Base-by-base conservation (phyloP, 1,284 basidiomycete species). In the Sanguinoderma infundibulare region DNA sequence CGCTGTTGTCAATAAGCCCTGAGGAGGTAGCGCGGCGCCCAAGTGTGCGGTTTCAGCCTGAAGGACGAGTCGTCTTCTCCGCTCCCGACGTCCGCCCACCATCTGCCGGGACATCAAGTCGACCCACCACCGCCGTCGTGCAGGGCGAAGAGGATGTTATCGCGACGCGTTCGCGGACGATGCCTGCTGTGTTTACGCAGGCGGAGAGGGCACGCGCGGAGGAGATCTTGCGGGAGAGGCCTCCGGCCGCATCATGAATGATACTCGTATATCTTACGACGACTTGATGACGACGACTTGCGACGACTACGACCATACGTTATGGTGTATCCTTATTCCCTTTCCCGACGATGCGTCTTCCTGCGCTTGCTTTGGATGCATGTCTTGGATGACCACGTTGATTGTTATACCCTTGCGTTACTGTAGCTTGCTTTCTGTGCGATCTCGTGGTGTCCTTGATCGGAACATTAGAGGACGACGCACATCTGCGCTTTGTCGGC, bases 21-120 rank as follows among this genome's bases (percentile, higher is more conserved):
- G 20, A 52, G 3, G 65, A 60, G 1, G 35, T n/a, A 8, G 17
- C 57, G 20, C 58, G 63, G 5, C 47, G 51, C 17, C 40, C 61
- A 5, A 64, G 50, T n/a, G 56, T 67, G 39, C 65, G 65, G n/a
- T 67, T 67, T 54, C 56, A 64, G 53, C 50, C 58, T 3, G 60
- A 54, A 32, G 36, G 51, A 5, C 57, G 61, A 1, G 26, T 28
- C 0, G 54, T 52, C 12, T 36, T 26, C 5, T 62, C 60, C 12
- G 55, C 56, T 4, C 65, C 60, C 2, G 54, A 64, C 40, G 65
- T 67, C 2, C 62, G 47, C 39, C 53, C 54, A 7, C 53, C 44
- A 5, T 4, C 20, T n/a, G 22, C 49, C 2, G 28, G 57, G 32
- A 36, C 35, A n/a, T 22, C 47, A 15, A 9, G 42, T 2, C 44